These are phyloP conservation scores for Tylopilus sp. DNA, from an alignment of 768 basidiomycete genomes.

Conservation along the genomic window DNA sequence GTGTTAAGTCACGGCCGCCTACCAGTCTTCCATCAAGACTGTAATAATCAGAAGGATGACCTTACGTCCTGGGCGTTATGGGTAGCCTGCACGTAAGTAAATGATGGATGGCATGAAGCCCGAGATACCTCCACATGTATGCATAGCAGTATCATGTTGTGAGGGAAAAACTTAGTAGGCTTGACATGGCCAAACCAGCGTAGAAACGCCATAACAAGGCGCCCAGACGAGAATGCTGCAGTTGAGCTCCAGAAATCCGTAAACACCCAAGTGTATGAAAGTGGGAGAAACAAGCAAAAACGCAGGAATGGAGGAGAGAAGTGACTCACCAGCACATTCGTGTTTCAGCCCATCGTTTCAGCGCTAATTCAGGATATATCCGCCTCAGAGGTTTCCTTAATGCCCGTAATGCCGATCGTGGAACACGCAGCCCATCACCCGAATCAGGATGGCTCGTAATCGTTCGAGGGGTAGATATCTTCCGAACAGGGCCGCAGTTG, in stretches of 20 bases:
- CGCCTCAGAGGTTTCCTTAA: conserved; percentile 50
- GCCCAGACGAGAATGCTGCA: too few species aligned
- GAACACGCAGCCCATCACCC: conserved; percentile 59
- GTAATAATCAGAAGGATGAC: neutral
- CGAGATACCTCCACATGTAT: neutral
- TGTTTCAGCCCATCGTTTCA: conserved; percentile 67
- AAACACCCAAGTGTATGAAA: neutral
- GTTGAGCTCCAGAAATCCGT: neutral
- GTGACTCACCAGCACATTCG: conserved; percentile 80
- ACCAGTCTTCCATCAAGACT: neutral
- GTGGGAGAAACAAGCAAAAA: neutral
- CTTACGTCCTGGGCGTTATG: neutral
- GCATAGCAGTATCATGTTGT: too few species aligned
- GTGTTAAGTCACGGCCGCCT: neutral
- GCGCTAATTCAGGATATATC: conserved; percentile 75
- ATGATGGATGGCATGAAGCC: neutral
- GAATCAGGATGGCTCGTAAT: conserved; percentile 53
- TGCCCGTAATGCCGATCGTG: conserved; percentile 45
- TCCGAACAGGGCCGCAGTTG: conserved; percentile 11
- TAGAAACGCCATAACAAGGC: neutral
- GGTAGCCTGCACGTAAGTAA: neutral
- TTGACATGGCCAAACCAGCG: neutral
- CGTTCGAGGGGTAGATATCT: conserved; percentile 77
- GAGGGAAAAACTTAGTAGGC: neutral
- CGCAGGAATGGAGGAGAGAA: neutral